These are phyloP conservation scores for Coniella vitis DNA, from an alignment of 2,329 filamentous ascomycete species.

Conservation along the genomic window DNA sequence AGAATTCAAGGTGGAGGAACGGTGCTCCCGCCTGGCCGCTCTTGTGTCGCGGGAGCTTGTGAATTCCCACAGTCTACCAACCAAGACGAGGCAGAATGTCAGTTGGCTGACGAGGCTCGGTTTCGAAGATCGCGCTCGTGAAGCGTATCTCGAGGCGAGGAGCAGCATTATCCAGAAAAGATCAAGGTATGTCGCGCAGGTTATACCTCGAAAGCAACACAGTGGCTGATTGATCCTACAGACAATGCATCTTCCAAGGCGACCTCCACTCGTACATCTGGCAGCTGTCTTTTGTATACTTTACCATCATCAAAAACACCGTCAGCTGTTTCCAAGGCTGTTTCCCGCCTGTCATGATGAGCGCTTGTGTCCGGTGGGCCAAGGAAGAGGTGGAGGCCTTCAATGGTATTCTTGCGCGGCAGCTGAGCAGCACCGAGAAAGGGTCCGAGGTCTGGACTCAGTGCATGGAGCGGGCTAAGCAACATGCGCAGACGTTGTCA, in stretches of 20 bases:
- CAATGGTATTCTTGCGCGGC: constrained; percentile 73
- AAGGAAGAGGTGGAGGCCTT: constrained; percentile 91
- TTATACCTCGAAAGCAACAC: constrained; percentile 11
- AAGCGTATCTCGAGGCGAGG: constrained; percentile 77
- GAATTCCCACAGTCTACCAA: constrained; percentile 68
- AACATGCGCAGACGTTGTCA: constrained; percentile 71
- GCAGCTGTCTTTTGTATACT: constrained; percentile 92
- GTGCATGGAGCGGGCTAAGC: constrained; percentile 75
- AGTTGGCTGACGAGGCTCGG: constrained; percentile 79
- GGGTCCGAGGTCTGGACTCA: constrained; percentile 71
- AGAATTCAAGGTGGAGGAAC: constrained; percentile 81
- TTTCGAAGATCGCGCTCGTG: constrained; percentile 82
- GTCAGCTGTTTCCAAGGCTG: constrained; percentile 81
- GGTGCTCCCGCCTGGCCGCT: constrained; percentile 68
- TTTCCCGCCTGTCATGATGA: constrained; percentile 82
- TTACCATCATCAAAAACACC: constrained; percentile 89
- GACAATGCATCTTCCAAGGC: constrained; percentile 92
- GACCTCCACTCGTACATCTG: constrained; percentile 90
- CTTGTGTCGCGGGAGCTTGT: constrained; percentile 72
- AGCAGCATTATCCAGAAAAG: constrained; percentile 73
- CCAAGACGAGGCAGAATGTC: constrained; percentile 73
- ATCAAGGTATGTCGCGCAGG: constrained; percentile 56
- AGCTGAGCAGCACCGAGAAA: constrained; percentile 78
- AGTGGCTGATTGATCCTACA: constrained; percentile 31
- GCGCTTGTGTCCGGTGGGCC: constrained; percentile 96